Evolutionary conservation across 805 yeast species (phyloP), one percentile per base, ranked within the genome.

Genomic region (Starmera dryadoides): DNA sequence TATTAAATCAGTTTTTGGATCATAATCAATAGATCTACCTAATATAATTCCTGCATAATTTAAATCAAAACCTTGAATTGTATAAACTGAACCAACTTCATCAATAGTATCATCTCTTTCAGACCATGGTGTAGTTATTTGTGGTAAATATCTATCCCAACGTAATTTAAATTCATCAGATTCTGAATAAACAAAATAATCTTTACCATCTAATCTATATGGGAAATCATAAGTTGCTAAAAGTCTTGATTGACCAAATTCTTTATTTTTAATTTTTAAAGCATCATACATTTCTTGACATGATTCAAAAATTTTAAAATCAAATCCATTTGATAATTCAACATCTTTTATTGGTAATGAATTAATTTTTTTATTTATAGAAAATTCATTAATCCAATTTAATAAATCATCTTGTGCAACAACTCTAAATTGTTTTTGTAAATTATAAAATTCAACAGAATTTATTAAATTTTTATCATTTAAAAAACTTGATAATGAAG

Each of bases 71-170:
- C 75, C 75, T 49, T 69, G 75, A 17, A 69, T 55, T 0, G 75
- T 69, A 39, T 69, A 69, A 4, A 69, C 74, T 17, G 71, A 65
- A 0, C 75, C 75, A 31, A 68, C 73, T 47, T 69, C 73, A 23
- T 67, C 68, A 32, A 68, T 65, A 1, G 71, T 66, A 34, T 68
- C 73, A 0, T 55, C 53, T 30, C 73, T 47, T 45, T 69, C 74
- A 38, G 70, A 63, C 75, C 75, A 69, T 14, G 74, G 75, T 2
- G 55, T 48, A 4, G 55, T 48, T 8, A 59, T 59, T 14, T 60
- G 53, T 6, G 74, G 75, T 1, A 63, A 45, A 41, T 68, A 69
- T 36, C 73, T 53, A 46, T 69, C 75, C 75, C 75, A 69, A 29
- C 71, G 60, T 15, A 69, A 53, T 38, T 62, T 65, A 47, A 69